Evolutionary conservation across 345 rosid species (phyloP).

Genomic region (Physaria fendleri): DNA sequence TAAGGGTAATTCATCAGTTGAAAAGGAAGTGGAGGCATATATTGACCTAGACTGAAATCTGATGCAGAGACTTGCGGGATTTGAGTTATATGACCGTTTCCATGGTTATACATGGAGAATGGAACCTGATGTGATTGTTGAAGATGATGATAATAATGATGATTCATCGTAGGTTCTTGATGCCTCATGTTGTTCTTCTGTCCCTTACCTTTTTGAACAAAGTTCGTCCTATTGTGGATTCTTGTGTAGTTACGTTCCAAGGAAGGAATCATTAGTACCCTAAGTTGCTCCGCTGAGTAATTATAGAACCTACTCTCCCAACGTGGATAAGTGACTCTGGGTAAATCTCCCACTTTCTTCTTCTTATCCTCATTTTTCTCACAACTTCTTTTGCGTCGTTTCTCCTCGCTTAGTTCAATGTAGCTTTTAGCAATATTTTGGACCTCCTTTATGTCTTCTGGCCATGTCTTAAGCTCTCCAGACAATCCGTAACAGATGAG

Average conservation of each 20-base stretch:
- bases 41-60: slow-evolving; percentile 4
- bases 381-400: slow-evolving; percentile 15
- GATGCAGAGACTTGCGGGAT: slow-evolving; percentile 9
- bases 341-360: not conserved
- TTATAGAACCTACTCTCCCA: slow-evolving; percentile 20
- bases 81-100: not conserved
- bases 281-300: slow-evolving; percentile 22
- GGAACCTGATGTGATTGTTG: slow-evolving; percentile 7
- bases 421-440: slow-evolving; percentile 16
- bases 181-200: slow-evolving; percentile 9
- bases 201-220: slow-evolving; percentile 9
- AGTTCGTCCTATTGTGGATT: not conserved
- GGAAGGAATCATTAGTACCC: not conserved
- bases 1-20: not conserved
- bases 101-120: slow-evolving; percentile 8
- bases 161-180: slow-evolving; percentile 11
- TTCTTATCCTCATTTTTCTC: not conserved
- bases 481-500: slow-evolving; percentile 9
- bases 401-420: not conserved
- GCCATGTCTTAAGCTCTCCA: slow-evolving; percentile 26
- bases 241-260: slow-evolving; percentile 3
- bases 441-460: slow-evolving; percentile 21
- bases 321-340: slow-evolving; percentile 8
- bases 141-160: too few relatives aligned
- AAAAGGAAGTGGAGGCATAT: slow-evolving; percentile 10